Evolutionary conservation across 768 basidiomycete genomes (phyloP).

Genomic region (Infundibulicybe gibba): DNA sequence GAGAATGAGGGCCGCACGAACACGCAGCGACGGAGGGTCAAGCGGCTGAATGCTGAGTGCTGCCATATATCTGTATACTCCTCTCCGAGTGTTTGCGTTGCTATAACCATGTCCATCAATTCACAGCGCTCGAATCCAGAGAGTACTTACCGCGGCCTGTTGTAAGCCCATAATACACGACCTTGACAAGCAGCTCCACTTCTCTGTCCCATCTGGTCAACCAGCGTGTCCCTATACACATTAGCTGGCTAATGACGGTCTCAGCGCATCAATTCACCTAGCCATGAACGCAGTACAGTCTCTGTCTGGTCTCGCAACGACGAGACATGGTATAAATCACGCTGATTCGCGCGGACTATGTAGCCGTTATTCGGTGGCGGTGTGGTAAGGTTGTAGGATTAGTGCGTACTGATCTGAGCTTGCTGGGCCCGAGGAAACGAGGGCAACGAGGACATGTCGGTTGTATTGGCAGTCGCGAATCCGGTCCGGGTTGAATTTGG

Average conservation of each 20-base stretch:
- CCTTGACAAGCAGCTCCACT: conserved; percentile 62
- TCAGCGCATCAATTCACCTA: conserved; percentile 46
- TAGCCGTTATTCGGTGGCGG: conserved; percentile 5
- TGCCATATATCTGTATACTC: conserved; percentile 89
- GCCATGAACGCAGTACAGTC: conserved; percentile 68
- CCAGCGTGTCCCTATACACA: conserved; percentile 70
- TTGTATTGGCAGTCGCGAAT: too few relatives aligned
- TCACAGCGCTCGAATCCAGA: background rate
- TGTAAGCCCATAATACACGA: conserved; percentile 72
- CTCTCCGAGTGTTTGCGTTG: conserved; percentile 82
- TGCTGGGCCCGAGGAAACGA: conserved; percentile 77
- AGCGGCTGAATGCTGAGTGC: conserved; percentile 39
- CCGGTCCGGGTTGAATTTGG: too few relatives aligned
- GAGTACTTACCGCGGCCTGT: conserved; percentile 60
- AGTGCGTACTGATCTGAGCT: conserved; percentile 75
- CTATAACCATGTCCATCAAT: conserved; percentile 30
- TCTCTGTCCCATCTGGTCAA: conserved; percentile 80
- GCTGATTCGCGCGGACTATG: conserved; percentile 80
- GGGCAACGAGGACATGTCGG: too few relatives aligned
- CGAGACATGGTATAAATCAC: conserved; percentile 76
- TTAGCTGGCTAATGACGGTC: conserved; percentile 2
- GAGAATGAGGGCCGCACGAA: conserved; percentile 56
- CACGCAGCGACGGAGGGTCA: conserved; percentile 39
- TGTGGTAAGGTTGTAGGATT: background rate
- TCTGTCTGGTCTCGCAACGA: conserved; percentile 75